These are phyloP conservation scores for Cladochytrium replicatum DNA, from an alignment of 192 early-diverging fungal genomes.

Conservation along the genomic window DNA sequence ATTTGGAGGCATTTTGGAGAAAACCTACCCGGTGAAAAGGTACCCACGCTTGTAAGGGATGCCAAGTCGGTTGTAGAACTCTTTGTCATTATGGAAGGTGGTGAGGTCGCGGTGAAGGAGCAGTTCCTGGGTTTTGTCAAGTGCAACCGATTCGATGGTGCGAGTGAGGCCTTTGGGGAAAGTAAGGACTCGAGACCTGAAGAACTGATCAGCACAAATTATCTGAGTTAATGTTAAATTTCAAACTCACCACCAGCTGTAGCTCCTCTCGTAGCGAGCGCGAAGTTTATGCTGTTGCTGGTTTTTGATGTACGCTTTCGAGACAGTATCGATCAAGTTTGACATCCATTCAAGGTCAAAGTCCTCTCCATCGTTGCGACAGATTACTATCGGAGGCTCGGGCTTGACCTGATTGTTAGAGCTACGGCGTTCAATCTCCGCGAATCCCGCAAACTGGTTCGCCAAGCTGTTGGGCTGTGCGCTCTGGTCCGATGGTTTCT, in stretches of 20 bases:
- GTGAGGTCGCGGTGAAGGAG: constrained; percentile 36
- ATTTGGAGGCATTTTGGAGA: no score
- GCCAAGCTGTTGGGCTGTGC: no score
- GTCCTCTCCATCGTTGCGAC: constrained; percentile 11
- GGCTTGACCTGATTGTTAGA: constrained; percentile 12
- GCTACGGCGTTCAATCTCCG: no score
- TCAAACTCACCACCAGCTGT: no score
- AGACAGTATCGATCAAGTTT: constrained; percentile 10
- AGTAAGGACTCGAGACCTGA: no score
- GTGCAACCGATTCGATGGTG: constrained; percentile 44
- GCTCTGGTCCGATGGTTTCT: no score
- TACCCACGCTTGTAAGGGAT: constrained; percentile 52
- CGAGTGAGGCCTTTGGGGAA: no score
- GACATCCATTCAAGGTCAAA: constrained; percentile 23
- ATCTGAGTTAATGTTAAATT: no score
- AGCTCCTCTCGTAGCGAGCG: constrained; percentile 27
- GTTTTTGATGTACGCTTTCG: constrained; percentile 18
- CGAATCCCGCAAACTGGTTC: no score
- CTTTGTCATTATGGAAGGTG: constrained; percentile 39
- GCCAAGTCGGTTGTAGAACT: constrained; percentile 51
- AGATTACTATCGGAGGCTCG: constrained; percentile 28
- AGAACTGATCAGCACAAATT: constrained; percentile 23
- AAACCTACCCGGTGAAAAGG: constrained; percentile 22
- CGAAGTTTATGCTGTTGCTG: constrained; percentile 16
- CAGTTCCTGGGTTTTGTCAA: constrained; percentile 36